Base-by-base conservation (phyloP, 768 basidiomycete species). In the Mycena latifolia region DNA sequence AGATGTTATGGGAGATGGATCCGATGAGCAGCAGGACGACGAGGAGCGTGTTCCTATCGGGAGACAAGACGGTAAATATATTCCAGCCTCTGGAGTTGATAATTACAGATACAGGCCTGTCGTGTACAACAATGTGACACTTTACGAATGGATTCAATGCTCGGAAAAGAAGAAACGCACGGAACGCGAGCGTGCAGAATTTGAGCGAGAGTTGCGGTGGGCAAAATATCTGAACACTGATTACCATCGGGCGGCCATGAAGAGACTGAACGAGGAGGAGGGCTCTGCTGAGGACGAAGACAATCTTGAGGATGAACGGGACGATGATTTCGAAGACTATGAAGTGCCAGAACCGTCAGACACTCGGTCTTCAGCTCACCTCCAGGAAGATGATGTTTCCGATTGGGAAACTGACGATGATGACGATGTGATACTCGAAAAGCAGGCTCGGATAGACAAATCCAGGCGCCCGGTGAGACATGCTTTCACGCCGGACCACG, bases 381-480 rank as follows among this genome's bases (percentile, higher is more conserved):
- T 6, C 6, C 6, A 33, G 11, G 6, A 33, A 6, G 41, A 47
- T 9, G 45, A 57, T 46, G 76, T 77, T 0, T 43, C 39, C 47
- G 27, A 65, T 15, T 57, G 56, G 56, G 46, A 57, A 5, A 33
- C 29, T 0, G 25, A 45, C 1, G 56, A 57, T 22, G 22, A 39
- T 0, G 28, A 57, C 20, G 43, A 57, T 2, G 28, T 47, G 3
- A 33, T 57, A 22, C 2, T 35, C 2, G n/a, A 24, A 3, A 46
- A 41, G 18, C 31, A 54, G 2, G 45, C 43, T 6, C 29, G 5
- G 33, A 31, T 20, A 5, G 14, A 54, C 1, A 20, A 51, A 33
- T 5, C 5, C 31, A 5, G 11, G 11, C 5, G 31, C 6, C 31
- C 31, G 5, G 31, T 33, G 31, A 5, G 31, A 33, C 43, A 45